Base-by-base conservation (phyloP, 106 monocot species). In the Gastrodia elata region DNA sequence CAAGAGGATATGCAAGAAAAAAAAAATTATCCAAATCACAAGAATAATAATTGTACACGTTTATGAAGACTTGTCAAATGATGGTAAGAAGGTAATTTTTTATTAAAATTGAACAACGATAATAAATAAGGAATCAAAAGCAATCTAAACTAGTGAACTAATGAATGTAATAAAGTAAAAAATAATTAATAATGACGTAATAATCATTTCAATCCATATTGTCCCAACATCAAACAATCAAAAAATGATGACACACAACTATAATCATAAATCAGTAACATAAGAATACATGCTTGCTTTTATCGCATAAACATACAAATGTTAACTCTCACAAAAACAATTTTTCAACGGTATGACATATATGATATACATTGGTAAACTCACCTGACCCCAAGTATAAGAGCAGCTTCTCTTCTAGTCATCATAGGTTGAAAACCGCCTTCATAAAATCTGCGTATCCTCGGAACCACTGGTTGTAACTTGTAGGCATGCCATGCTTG, bases 401-500 rank as follows among this genome's bases (percentile, higher is more conserved):
- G 85, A 80, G 91, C 77, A 82, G 95, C 95, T 78, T 95, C 95
- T 52, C 91, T 85, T 82, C 79, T 87, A 32, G 78, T 89, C 91
- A 95, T 95, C 30, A 78, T 76, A 74, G 87, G 70, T 70, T 95
- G 95, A 68, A 95, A 95, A 27, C 95, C 95, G 35, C 95, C 91
- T 77, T 95, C 95, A 79, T 91, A 95, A 77, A 91, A 95, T 80
- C 68, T 91, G 28, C 95, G 91, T 91, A 89, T 84, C 37, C 80
- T 77, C 11, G 91, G 91, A 77, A 91, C 85, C 61, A 85, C 61
- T 13, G 91, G 91, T 2, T 87, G 80, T 18, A 79, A 74, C 72
- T 95, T 95, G 74, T 91, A 95, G 44, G 89, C 89, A 20, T 95
- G 77, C 89, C 91, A 95, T 41, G 91, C 95, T 76, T 95, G 91